Percentiles rank a stretch among this genome's conserved stretches.
Conservation (phyloP, 306 rosid species). For the Vicia faba region DNA sequence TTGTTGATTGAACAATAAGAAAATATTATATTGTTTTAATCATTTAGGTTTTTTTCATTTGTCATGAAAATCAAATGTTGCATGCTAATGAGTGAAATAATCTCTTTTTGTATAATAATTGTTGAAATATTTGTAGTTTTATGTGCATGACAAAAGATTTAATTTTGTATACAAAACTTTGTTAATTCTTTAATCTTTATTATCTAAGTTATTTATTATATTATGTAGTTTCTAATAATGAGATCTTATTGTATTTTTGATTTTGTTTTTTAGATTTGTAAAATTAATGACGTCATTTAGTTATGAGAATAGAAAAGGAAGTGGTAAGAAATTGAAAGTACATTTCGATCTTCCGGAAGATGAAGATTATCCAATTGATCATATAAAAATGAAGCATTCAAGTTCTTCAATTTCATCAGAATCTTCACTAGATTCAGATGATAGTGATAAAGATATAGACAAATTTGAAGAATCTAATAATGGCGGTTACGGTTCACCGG, state of each 20-base stretch:
- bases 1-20: constrained; percentile 11
- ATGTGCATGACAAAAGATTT: constrained; percentile 1
- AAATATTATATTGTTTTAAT: background rate
- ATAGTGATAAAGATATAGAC: background rate
- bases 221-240: constrained; percentile 4
- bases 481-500: constrained; percentile 30
- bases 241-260: constrained; percentile 18
- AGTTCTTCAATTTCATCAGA: constrained; percentile 36
- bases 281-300: constrained; percentile 39
- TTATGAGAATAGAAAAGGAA: constrained; percentile 37
- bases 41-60: background rate
- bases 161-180: background rate
- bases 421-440: constrained; percentile 39
- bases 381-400: constrained; percentile 15
- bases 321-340: constrained; percentile 43
- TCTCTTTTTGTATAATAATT: constrained; percentile 27
- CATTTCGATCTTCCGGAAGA: constrained; percentile 42
- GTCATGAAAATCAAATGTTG: constrained; percentile 27
- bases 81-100: constrained; percentile 2
- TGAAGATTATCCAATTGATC: constrained; percentile 1
- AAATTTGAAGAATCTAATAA: background rate
- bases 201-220: background rate
- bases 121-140: constrained; percentile 1
- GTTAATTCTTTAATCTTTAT: background rate
- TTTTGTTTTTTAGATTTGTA: constrained; percentile 30